Percentiles rank a stretch among this genome's conserved stretches.
phyloP scores from a whole-genome alignment of 768 basidiomycete genomes.

The Brasilioporus rufonigricans region DNA sequence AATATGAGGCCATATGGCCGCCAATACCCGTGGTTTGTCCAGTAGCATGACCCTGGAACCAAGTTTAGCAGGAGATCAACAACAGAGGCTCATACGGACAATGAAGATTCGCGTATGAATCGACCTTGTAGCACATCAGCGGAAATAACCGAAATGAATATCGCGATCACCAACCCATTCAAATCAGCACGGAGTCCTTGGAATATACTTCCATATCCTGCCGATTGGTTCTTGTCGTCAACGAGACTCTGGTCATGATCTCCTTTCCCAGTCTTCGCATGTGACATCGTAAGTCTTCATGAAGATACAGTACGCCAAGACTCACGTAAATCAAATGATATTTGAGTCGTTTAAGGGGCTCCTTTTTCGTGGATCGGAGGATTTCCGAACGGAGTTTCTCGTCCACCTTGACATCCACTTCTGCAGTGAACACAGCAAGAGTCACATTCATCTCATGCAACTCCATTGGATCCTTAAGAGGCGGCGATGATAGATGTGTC shows the following conservation, averaged over 20 bases:
- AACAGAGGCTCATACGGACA: not conserved
- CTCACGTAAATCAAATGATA: constrained; percentile 58
- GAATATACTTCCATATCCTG: not conserved
- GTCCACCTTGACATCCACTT: not conserved
- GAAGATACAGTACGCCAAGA: not conserved
- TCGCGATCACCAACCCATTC: not conserved
- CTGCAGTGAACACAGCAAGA: not conserved
- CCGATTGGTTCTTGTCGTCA: constrained; percentile 51
- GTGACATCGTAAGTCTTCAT: not conserved
- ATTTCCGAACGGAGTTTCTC: constrained; percentile 32
- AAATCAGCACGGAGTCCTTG: not conserved
- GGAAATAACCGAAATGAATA: not conserved
- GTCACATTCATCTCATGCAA: constrained; percentile 25
- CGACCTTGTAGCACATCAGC: not conserved
- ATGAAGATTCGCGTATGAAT: not conserved
- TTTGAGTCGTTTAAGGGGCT: constrained; percentile 44
- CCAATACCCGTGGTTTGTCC: not conserved
- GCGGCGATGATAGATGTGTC: constrained; percentile 1
- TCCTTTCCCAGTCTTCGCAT: constrained; percentile 40
- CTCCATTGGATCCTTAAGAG: constrained; percentile 22
- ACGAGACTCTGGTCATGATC: constrained; percentile 21
- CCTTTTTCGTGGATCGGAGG: constrained; percentile 78
- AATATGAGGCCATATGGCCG: not conserved
- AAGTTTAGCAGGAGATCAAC: not conserved
- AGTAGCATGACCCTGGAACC: constrained; percentile 23